Evolutionary conservation across 2,329 filamentous ascomycete genomes (phyloP).

Genomic region (Juglanconis oblonga): DNA sequence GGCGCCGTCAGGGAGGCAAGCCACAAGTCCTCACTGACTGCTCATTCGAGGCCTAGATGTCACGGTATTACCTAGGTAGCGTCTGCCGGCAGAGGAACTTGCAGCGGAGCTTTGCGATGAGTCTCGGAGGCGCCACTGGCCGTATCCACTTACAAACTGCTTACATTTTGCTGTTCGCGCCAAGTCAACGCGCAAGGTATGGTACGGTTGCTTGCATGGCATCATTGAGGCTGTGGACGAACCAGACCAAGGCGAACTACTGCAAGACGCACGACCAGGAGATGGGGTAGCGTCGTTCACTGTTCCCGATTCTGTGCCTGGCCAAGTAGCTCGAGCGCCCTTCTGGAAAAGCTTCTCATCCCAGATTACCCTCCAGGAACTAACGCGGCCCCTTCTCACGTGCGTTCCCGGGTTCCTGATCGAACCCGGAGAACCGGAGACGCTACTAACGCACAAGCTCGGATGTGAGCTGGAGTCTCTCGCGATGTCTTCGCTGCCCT

Average conservation of each 20-base stretch:
- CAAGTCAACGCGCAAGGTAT: background rate
- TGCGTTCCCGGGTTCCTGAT: background rate
- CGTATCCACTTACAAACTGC: background rate
- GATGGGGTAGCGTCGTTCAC: too few relatives aligned
- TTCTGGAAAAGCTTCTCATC: background rate
- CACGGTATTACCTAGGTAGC: background rate
- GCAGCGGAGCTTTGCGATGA: constrained; percentile 2
- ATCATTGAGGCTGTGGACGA: background rate
- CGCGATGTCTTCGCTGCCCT: background rate
- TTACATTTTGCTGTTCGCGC: background rate
- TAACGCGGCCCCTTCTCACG: background rate
- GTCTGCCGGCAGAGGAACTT: background rate
- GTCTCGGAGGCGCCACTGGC: background rate
- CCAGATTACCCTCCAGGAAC: too few relatives aligned
- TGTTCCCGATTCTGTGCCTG: background rate
- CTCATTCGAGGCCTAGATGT: background rate
- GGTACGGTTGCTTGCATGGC: background rate
- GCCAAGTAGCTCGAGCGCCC: background rate
- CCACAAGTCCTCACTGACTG: background rate
- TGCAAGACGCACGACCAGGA: background rate
- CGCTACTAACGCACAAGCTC: background rate
- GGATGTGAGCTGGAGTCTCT: constrained; percentile 3
- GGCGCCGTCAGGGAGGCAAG: background rate
- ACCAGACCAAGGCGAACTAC: background rate
- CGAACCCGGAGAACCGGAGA: too few relatives aligned